phyloP scores from a whole-genome alignment of 495 filamentous ascomycete species.

The Aspergillus sparsus region DNA sequence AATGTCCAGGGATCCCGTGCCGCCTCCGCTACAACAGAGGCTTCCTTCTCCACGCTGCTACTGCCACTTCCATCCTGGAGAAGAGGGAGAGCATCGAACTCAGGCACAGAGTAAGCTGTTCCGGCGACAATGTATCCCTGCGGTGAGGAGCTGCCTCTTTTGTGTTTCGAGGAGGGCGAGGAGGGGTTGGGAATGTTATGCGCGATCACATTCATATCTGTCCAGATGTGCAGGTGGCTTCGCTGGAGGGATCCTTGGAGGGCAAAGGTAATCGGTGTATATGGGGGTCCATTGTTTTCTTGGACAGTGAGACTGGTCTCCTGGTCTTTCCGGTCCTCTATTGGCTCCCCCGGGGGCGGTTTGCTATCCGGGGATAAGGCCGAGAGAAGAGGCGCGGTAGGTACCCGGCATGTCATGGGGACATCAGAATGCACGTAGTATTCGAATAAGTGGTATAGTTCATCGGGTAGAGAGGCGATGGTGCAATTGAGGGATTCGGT shows the following conservation, averaged over 20 bases:
- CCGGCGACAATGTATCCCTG: constrained; percentile 74
- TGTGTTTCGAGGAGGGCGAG: constrained; percentile 28
- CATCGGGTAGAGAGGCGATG: constrained; percentile 78
- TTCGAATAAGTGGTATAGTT: constrained; percentile 95
- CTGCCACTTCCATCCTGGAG: constrained; percentile 23
- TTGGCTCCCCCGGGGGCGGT: constrained; percentile 4
- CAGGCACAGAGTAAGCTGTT: constrained; percentile 80
- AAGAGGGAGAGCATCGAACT: constrained; percentile 50
- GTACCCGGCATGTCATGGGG: constrained; percentile 88
- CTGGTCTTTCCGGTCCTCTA: constrained; percentile 20
- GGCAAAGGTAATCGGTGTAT: constrained; percentile 75
- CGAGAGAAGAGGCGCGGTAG: constrained; percentile 54
- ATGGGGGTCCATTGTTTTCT: constrained; percentile 46
- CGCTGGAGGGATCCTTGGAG: constrained; percentile 85
- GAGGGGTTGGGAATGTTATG: constrained; percentile 60
- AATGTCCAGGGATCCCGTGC: constrained; percentile 49
- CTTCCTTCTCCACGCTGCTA: constrained; percentile 36
- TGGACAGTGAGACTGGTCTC: constrained; percentile 31
- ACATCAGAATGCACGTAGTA: constrained; percentile 98
- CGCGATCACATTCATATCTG: constrained; percentile 81
- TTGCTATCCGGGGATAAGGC: constrained; percentile 14
- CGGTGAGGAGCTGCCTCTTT: constrained; percentile 31
- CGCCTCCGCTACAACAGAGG: constrained; percentile 39
- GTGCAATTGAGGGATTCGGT: constrained; percentile 84
- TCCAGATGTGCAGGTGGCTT: constrained; percentile 87